phyloP scores from a whole-genome alignment of 805 yeast genomes.

The Saturnispora gosingensis region DNA sequence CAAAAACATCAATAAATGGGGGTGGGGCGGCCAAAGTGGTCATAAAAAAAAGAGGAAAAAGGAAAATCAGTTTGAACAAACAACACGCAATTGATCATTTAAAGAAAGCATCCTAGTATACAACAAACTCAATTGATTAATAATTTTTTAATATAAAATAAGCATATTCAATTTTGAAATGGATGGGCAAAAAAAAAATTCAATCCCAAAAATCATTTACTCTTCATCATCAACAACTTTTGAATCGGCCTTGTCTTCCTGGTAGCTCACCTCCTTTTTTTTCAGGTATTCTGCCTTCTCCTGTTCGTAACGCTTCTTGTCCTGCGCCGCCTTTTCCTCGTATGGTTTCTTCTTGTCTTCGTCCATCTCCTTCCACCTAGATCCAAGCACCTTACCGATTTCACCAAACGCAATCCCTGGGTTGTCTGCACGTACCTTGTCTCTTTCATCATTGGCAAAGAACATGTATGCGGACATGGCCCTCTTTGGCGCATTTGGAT shows the following conservation, averaged over 20 bases:
- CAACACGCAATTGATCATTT: neutral
- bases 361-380: conserved; percentile 86
- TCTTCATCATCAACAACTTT: conserved; percentile 3
- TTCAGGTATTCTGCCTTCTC: conserved; percentile 80
- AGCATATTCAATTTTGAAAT: neutral
- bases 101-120: neutral
- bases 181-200: neutral
- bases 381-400: conserved; percentile 92
- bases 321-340: conserved; percentile 88
- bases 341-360: conserved; percentile 82
- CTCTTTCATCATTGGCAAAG: conserved; percentile 97
- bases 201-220: neutral
- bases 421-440: conserved; percentile 88
- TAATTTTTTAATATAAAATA: too few species aligned
- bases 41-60: neutral
- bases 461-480: conserved; percentile 97
- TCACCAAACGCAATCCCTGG: conserved; percentile 95
- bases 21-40: neutral
- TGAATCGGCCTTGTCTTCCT: conserved; percentile 6
- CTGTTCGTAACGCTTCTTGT: conserved; percentile 95
- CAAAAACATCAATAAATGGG: neutral
- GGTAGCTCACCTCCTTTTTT: conserved; percentile 15
- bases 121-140: neutral
- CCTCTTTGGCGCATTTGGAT: conserved; percentile 99
- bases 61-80: neutral